Percentiles rank a stretch among this genome's conserved stretches.
Evolutionary conservation across 83 land plant genomes (phyloP).

Genomic region (Isoetes engelmannii): DNA sequence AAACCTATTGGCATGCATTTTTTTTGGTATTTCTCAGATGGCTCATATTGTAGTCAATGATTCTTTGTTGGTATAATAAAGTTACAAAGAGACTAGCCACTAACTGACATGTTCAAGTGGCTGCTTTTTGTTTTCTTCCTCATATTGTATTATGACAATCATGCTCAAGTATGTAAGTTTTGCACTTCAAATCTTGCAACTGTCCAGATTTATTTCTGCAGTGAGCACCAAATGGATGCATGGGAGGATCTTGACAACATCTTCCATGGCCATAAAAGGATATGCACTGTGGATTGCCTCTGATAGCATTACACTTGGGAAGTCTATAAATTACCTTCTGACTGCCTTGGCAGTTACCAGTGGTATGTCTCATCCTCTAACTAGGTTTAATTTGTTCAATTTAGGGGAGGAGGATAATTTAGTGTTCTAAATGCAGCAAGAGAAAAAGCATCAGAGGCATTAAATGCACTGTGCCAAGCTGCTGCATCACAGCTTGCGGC

Average conservation of each 20-base stretch:
- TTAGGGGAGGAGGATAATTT: neutral
- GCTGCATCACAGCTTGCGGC: slow-evolving; percentile 21
- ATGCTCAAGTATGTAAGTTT: no score
- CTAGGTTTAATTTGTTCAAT: neutral
- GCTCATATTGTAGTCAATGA: no score
- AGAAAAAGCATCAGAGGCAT: slow-evolving; percentile 15
- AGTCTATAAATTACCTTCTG: slow-evolving; percentile 15
- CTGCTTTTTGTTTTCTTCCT: no score
- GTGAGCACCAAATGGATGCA: slow-evolving; percentile 4
- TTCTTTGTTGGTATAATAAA: no score
- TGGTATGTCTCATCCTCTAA: slow-evolving; percentile 11
- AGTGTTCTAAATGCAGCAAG: slow-evolving; percentile 15
- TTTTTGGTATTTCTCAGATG: no score
- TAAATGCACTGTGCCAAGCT: slow-evolving; percentile 15
- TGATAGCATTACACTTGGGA: slow-evolving; percentile 14
- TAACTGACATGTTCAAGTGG: no score
- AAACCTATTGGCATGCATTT: no score
- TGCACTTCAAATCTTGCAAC: no score
- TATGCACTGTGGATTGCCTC: slow-evolving; percentile 26
- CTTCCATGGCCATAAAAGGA: slow-evolving; percentile 13
- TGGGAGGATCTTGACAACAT: slow-evolving; percentile 16
- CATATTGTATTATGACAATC: no score
- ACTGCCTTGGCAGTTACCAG: slow-evolving; percentile 11
- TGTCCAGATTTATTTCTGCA: slow-evolving; percentile 8
- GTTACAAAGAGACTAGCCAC: no score